phyloP scores from a whole-genome alignment of 257 asterid genomes.

The Haberlea rhodopensis region DNA sequence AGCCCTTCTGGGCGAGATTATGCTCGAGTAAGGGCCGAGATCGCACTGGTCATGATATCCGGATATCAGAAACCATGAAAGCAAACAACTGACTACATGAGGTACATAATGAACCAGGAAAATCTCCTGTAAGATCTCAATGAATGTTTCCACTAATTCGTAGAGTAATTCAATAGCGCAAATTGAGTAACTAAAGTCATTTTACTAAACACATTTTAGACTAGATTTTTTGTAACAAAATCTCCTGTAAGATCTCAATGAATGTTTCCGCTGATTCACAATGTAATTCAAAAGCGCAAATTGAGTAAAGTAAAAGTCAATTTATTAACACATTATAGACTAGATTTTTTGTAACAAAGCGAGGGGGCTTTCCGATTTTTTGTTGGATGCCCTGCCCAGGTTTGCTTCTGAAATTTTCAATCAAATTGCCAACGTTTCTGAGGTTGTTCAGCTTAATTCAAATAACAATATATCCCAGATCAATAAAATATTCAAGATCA shows the following conservation, averaged over 20 bases:
- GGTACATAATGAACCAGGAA: not conserved
- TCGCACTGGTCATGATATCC: too few relatives aligned
- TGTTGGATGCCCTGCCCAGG: not conserved
- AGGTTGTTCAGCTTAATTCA: too few relatives aligned
- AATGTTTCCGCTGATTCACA: not conserved
- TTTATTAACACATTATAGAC: not conserved
- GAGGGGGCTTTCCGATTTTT: not conserved
- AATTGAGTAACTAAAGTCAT: too few relatives aligned
- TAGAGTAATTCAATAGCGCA: not conserved
- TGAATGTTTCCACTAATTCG: not conserved
- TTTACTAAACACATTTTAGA: not conserved
- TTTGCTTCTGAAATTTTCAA: too few relatives aligned
- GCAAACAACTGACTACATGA: too few relatives aligned
- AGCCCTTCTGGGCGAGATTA: too few relatives aligned
- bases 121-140: not conserved
- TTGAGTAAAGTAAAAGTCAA: too few relatives aligned
- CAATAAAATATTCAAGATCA: too few relatives aligned
- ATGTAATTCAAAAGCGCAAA: not conserved
- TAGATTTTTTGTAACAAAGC: not conserved
- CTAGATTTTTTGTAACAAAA: not conserved
- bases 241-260: not conserved
- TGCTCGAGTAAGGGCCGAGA: too few relatives aligned
- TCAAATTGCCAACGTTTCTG: too few relatives aligned
- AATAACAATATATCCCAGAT: too few relatives aligned
- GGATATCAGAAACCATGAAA: too few relatives aligned